These are phyloP conservation scores for Fraxinus excelsior DNA, from an alignment of 257 asterid species.

Conservation along the genomic window DNA sequence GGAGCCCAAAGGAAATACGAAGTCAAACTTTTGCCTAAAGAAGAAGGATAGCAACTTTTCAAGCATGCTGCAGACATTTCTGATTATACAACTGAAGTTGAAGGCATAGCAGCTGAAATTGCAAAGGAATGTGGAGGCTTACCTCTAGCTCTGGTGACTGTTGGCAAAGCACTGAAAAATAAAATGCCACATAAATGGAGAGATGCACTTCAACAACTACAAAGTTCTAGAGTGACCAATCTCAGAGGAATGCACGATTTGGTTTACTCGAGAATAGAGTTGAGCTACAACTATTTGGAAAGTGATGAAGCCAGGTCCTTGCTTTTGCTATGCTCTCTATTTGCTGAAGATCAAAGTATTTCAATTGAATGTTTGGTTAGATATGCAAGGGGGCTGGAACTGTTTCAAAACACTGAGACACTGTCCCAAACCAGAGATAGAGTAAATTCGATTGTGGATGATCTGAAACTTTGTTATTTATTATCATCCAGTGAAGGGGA, in stretches of 20 bases:
- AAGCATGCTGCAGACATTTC: slow-evolving; percentile 4
- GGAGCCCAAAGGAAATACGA: background rate
- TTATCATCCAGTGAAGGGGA: background rate
- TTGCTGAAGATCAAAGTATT: slow-evolving; percentile 8
- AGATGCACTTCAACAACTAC: slow-evolving; percentile 17
- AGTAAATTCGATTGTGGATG: background rate
- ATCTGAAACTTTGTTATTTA: slow-evolving; percentile 7
- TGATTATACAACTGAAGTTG: background rate
- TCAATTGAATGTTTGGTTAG: slow-evolving; percentile 9
- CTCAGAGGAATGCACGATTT: slow-evolving; percentile 1
- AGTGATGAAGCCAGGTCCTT: slow-evolving; percentile 18
- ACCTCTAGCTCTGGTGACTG: slow-evolving; percentile 34
- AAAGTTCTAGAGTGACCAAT: background rate
- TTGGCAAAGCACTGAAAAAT: slow-evolving; percentile 23
- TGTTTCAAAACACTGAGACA: background rate
- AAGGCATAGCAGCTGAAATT: slow-evolving; percentile 19
- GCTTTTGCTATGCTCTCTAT: slow-evolving; percentile 23
- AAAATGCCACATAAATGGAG: slow-evolving; percentile 9
- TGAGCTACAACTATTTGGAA: slow-evolving; percentile 26
- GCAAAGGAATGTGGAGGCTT: slow-evolving; percentile 26
- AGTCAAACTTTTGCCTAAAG: slow-evolving; percentile 15
- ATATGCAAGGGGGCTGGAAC: slow-evolving; percentile 16
- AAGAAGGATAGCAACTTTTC: slow-evolving; percentile 37
- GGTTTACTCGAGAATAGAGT: slow-evolving; percentile 20
- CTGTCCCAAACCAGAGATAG: slow-evolving; percentile 17